Conservation (phyloP, 129 eudicot genomes). For the Smallanthus sonchifolius region DNA sequence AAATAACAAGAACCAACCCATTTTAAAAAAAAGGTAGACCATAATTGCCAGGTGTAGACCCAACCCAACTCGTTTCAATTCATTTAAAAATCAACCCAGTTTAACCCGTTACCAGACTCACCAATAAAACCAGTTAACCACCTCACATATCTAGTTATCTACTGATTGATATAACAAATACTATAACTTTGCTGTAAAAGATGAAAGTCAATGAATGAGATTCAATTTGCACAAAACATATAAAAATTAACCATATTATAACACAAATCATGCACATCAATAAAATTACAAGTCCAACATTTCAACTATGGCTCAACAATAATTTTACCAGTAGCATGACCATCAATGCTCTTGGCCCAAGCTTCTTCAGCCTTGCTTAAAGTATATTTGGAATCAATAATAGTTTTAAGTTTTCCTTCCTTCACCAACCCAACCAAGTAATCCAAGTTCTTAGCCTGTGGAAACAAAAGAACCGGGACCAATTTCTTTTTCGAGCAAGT, state of each 20-base stretch:
- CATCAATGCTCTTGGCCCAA: constrained; percentile 73
- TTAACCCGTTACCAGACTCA: neutral
- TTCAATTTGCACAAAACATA: neutral
- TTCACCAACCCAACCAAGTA: constrained; percentile 57
- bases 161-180: neutral
- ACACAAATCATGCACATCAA: neutral
- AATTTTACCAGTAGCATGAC: constrained; percentile 86
- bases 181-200: neutral
- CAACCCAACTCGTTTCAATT: neutral
- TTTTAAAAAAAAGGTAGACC: too few relatives aligned
- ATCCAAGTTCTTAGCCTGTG: constrained; percentile 57
- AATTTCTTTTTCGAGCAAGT: constrained; percentile 65
- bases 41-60: neutral
- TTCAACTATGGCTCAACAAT: constrained; percentile 50
- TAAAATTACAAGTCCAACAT: constrained; percentile 6
- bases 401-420: constrained; percentile 67
- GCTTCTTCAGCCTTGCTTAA: constrained; percentile 70
- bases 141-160: neutral
- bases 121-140: neutral
- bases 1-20: too few relatives aligned
- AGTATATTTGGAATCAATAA: constrained; percentile 52
- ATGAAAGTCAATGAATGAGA: neutral
- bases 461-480: constrained; percentile 51
- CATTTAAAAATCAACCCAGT: neutral
- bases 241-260: constrained; percentile 4